These are phyloP conservation scores for Prunus padus DNA, from an alignment of 306 rosid genomes.

Conservation along the genomic window DNA sequence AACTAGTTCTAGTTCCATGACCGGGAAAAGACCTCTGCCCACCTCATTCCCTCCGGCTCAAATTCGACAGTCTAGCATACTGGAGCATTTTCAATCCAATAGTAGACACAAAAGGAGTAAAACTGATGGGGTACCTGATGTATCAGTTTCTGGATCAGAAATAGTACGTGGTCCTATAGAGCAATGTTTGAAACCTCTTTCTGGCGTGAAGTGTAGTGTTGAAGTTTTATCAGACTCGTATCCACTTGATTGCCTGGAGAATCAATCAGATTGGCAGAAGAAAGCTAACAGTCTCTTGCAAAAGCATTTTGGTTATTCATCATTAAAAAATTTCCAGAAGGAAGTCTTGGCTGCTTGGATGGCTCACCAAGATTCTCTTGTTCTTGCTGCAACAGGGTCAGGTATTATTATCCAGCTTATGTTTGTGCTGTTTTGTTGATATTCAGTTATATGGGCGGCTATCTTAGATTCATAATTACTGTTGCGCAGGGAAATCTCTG, in stretches of 20 bases:
- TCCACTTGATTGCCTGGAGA: slow-evolving; percentile 19
- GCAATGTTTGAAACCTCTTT: slow-evolving; percentile 28
- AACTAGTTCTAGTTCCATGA: slow-evolving; percentile 21
- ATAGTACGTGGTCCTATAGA: slow-evolving; percentile 10
- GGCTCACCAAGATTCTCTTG: slow-evolving; percentile 68
- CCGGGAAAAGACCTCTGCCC: slow-evolving; percentile 35
- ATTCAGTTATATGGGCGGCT: slow-evolving; percentile 18
- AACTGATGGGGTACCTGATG: slow-evolving; percentile 24
- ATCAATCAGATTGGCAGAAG: slow-evolving; percentile 51
- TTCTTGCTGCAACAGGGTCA: slow-evolving; percentile 92
- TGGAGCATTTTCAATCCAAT: slow-evolving; percentile 57
- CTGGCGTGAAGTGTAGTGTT: slow-evolving; percentile 13
- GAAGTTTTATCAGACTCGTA: slow-evolving; percentile 17
- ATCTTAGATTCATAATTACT: slow-evolving; percentile 13
- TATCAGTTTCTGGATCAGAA: slow-evolving; percentile 13
- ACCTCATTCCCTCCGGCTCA: slow-evolving; percentile 18
- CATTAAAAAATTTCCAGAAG: slow-evolving; percentile 71
- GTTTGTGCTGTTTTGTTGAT: slow-evolving; percentile 14
- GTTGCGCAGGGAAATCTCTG: slow-evolving; percentile 77
- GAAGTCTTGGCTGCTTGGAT: slow-evolving; percentile 79
- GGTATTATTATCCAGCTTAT: slow-evolving; percentile 43
- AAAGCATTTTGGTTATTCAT: slow-evolving; percentile 65
- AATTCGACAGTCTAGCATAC: slow-evolving; percentile 61
- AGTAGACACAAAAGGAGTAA: slow-evolving; percentile 27
- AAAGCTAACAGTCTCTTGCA: slow-evolving; percentile 47